These are phyloP conservation scores for Ophiostoma perfectum DNA, from an alignment of 2,329 filamentous ascomycete genomes.

Conservation along the genomic window DNA sequence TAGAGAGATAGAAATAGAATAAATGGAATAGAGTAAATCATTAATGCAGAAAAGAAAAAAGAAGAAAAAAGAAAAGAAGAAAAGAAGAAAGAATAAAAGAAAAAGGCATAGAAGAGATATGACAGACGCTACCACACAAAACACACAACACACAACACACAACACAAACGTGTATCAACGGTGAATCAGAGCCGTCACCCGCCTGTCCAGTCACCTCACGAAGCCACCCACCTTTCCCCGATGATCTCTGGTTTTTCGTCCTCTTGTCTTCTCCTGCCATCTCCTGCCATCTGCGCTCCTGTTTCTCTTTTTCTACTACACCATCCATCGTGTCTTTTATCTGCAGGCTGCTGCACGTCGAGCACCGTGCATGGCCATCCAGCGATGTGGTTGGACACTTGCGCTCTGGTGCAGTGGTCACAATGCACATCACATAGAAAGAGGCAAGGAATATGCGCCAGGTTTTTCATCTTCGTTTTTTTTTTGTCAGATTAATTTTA, in stretches of 20 bases:
- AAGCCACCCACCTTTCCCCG: background rate
- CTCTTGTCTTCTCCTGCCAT: background rate
- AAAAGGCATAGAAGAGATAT: background rate
- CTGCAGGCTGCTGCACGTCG: conserved; percentile 9
- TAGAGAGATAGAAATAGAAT: background rate
- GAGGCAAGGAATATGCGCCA: background rate
- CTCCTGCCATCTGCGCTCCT: background rate
- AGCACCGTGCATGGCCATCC: conserved; percentile 5
- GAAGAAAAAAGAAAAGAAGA: background rate
- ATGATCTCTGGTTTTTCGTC: background rate
- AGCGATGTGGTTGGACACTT: background rate
- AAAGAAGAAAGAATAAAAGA: background rate
- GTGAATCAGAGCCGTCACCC: background rate
- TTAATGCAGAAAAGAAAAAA: background rate
- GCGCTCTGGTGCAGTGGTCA: background rate
- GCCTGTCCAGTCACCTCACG: background rate
- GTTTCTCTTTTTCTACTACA: too few species aligned
- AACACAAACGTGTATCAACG: background rate
- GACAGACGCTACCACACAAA: conserved; percentile 1
- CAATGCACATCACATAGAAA: background rate
- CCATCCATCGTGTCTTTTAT: background rate
- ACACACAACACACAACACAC: background rate
- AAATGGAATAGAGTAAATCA: background rate
- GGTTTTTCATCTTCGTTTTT: too few species aligned
- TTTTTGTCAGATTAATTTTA: too few species aligned